Conservation (phyloP, 805 yeast species). For the Jamesozyma lodderae region DNA sequence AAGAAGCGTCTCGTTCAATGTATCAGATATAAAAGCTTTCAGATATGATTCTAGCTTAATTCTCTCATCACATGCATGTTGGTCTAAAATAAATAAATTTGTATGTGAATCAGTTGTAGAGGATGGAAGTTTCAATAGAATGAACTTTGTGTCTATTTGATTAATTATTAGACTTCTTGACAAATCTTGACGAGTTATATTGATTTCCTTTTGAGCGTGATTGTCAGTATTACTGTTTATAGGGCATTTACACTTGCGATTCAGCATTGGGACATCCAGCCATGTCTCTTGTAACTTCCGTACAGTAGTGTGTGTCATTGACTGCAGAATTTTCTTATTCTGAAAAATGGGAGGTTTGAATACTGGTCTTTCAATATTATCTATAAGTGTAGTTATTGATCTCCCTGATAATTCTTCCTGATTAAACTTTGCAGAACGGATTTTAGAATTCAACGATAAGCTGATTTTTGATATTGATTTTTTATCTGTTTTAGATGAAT, state of each 20-base stretch:
- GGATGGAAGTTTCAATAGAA: constrained; percentile 34
- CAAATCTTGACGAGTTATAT: constrained; percentile 13
- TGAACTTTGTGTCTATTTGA: constrained; percentile 59
- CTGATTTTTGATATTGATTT: too few relatives aligned
- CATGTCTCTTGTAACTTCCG: not conserved
- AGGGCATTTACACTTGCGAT: not conserved
- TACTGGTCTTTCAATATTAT: not conserved
- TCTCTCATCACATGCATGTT: constrained; percentile 82
- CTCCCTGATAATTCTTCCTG: not conserved
- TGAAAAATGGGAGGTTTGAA: not conserved
- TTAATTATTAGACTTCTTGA: constrained; percentile 33
- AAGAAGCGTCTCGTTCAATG: constrained; percentile 15
- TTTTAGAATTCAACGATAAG: not conserved
- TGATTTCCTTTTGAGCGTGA: not conserved
- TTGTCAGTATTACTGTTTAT: not conserved
- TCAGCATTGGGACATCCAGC: constrained; percentile 1
- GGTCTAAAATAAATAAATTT: constrained; percentile 48
- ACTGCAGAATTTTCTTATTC: not conserved
- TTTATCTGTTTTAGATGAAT: too few relatives aligned
- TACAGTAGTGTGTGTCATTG: not conserved
- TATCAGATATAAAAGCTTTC: constrained; percentile 30
- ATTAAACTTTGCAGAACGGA: not conserved
- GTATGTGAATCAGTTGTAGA: constrained; percentile 6
- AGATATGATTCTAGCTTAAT: constrained; percentile 47
- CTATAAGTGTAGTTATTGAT: not conserved